Evolutionary conservation across 2,329 filamentous ascomycete species (phyloP).

Genomic region (Scedosporium aurantiacum): DNA sequence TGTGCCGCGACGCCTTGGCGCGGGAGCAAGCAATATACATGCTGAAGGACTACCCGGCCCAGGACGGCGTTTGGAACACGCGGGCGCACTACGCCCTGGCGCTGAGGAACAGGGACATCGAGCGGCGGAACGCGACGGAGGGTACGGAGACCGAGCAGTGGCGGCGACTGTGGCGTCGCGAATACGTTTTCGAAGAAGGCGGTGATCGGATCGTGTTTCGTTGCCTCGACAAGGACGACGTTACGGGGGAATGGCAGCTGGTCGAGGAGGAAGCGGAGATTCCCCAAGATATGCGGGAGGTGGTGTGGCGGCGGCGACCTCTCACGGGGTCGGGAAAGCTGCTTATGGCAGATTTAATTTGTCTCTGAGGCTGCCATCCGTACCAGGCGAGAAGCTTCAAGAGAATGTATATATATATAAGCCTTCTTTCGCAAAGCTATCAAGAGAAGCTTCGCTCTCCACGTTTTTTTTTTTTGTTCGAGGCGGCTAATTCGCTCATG

Average conservation of each 20-base stretch:
- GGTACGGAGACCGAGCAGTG: constrained; percentile 20
- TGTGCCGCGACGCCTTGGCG: constrained; percentile 20
- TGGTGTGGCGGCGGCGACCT: constrained; percentile 24
- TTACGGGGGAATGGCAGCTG: constrained; percentile 23
- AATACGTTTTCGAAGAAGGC: constrained; percentile 23
- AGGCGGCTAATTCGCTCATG: no score
- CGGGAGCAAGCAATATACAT: constrained; percentile 21
- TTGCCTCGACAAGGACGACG: constrained; percentile 16
- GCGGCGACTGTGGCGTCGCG: constrained; percentile 20
- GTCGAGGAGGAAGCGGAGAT: constrained; percentile 26
- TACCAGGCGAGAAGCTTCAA: no score
- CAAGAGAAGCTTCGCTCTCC: no score
- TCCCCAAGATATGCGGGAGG: constrained; percentile 15
- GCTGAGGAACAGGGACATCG: constrained; percentile 16
- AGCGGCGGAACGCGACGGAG: constrained; percentile 17
- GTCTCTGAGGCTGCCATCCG: background rate
- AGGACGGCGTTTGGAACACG: constrained; percentile 22
- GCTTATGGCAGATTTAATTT: constrained; percentile 10
- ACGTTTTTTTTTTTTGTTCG: no score
- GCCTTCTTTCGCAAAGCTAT: no score
- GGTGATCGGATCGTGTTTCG: constrained; percentile 21
- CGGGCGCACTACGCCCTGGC: constrained; percentile 18
- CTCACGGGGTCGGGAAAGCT: constrained; percentile 20
- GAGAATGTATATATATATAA: no score
- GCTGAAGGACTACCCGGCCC: constrained; percentile 21